Base-by-base conservation (phyloP, 768 basidiomycete species). In the Boletus subparvulus region DNA sequence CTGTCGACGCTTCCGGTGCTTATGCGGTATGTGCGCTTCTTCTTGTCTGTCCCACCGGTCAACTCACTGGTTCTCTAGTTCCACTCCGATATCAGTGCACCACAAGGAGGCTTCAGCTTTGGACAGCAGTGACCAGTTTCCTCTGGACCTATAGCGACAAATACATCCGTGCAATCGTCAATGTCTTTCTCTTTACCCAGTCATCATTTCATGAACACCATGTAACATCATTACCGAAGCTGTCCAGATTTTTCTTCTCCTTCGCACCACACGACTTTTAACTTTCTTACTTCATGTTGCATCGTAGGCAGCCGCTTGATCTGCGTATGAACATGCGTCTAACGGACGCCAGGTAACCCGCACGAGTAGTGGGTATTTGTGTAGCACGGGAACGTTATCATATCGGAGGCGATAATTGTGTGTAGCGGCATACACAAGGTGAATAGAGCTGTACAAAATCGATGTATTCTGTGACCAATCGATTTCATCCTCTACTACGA, bases 41-140 rank as follows among this genome's bases (percentile, higher is more conserved):
- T 24, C 8, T 37, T 55, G 26, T 39, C 46, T 58, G 35, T 35
- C 4, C 21, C 14, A 21, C 33, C 33, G 9, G 53, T 55, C 24
- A 37, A 41, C 52, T 63, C 42, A 60, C 52, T 45, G 40, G 47
- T 51, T 36, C 52, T 52, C 32, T 63, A 90, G 86, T 94, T 95
- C 83, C 87, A 92, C 70, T 81, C 86, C 48, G 90, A 90, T 74
- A 84, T 92, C 66, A 84, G 82, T 63, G 92, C 89, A 39, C 95
- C 96, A 58, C 90, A 93, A 71, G 95, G 96, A 59, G 96, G 96
- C 14, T 98, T 98, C 84, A 92, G 84, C 70, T 98, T 98, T 69
- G 93, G 89, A 60, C 84, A 86, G 73, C 80, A 80, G 77, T 78
- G 66, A 71, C 59, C 57, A 32, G 42, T 35, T 48, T 49, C 37